Percentiles rank a stretch among this genome's conserved stretches.
These are phyloP conservation scores for Xanthoconium separans DNA, from an alignment of 1,284 basidiomycete species.

Conservation along the genomic window DNA sequence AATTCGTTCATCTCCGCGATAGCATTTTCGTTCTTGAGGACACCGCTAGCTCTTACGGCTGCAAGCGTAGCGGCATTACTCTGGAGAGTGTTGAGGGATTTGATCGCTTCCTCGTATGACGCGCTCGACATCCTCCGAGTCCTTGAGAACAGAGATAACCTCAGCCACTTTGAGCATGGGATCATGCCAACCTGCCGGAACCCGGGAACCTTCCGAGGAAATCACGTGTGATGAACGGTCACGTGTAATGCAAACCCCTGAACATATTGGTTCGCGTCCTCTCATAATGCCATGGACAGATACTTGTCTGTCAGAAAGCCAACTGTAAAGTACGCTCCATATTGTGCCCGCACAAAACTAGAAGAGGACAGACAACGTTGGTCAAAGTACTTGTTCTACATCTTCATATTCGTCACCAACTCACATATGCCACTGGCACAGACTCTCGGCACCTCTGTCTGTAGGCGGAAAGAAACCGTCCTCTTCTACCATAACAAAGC, in stretches of 20 bases:
- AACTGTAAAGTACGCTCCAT: slow-evolving; percentile 4
- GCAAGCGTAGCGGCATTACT: slow-evolving; percentile 92
- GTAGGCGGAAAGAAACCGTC: slow-evolving; percentile 38
- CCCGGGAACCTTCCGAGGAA: neutral
- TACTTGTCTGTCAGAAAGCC: slow-evolving; percentile 40
- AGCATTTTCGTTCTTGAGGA: slow-evolving; percentile 66
- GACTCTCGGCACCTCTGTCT: slow-evolving; percentile 35
- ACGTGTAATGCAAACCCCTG: slow-evolving; percentile 15
- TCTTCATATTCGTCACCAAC: neutral
- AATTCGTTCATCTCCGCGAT: slow-evolving; percentile 94
- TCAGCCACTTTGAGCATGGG: slow-evolving; percentile 9
- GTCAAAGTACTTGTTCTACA: slow-evolving; percentile 11
- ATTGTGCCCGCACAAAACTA: slow-evolving; percentile 14
- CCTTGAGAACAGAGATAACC: slow-evolving; percentile 26
- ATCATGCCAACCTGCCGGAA: neutral
- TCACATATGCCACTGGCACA: slow-evolving; percentile 7
- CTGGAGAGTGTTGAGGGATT: slow-evolving; percentile 88
- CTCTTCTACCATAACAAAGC: slow-evolving; percentile 48
- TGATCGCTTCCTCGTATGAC: slow-evolving; percentile 80
- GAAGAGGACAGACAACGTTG: slow-evolving; percentile 19
- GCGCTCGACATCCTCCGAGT: slow-evolving; percentile 39
- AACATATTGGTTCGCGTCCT: slow-evolving; percentile 4
- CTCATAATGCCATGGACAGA: slow-evolving; percentile 38
- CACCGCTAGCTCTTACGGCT: slow-evolving; percentile 77
- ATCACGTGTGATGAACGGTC: slow-evolving; percentile 4